Percentiles rank a stretch among this genome's conserved stretches.
These are phyloP conservation scores for Metschnikowia lochheadii DNA, from an alignment of 805 yeast genomes.

Conservation along the genomic window DNA sequence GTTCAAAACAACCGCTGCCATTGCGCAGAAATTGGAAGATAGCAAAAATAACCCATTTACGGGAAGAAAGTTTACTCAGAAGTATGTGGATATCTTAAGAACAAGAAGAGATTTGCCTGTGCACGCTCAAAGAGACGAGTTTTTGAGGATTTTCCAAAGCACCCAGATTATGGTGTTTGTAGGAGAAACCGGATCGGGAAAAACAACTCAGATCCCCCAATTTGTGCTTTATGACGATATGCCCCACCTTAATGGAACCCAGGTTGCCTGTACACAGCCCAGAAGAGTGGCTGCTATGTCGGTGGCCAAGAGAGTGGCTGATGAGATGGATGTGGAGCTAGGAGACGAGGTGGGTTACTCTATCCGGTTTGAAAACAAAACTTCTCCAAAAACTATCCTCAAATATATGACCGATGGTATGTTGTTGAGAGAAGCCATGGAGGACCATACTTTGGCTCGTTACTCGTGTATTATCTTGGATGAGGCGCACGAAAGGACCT, in stretches of 20 bases:
- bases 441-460: slow-evolving; percentile 73
- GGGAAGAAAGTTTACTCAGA: slow-evolving; percentile 54
- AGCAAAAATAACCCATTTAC: slow-evolving; percentile 75
- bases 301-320: slow-evolving; percentile 95
- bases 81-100: slow-evolving; percentile 74
- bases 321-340: slow-evolving; percentile 88
- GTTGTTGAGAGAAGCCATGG: slow-evolving; percentile 96
- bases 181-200: slow-evolving; percentile 99
- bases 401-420: slow-evolving; percentile 99
- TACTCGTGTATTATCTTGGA: slow-evolving; percentile 91
- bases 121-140: slow-evolving; percentile 88
- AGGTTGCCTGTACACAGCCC: slow-evolving; percentile 95
- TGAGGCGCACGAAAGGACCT: slow-evolving; percentile 97
- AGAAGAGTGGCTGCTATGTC: slow-evolving; percentile 99
- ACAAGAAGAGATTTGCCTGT: slow-evolving; percentile 87
- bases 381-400: slow-evolving; percentile 72
- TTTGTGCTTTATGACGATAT: slow-evolving; percentile 89
- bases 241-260: slow-evolving; percentile 79
- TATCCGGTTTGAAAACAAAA: slow-evolving; percentile 89
- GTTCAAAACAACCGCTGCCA: slow-evolving; percentile 61
- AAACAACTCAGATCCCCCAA: slow-evolving; percentile 97
- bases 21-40: slow-evolving; percentile 56
- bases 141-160: slow-evolving; percentile 73
- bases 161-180: slow-evolving; percentile 96
- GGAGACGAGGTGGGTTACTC: slow-evolving; percentile 96